phyloP scores from a whole-genome alignment of 768 basidiomycete species.

The Cubamyces sp. region DNA sequence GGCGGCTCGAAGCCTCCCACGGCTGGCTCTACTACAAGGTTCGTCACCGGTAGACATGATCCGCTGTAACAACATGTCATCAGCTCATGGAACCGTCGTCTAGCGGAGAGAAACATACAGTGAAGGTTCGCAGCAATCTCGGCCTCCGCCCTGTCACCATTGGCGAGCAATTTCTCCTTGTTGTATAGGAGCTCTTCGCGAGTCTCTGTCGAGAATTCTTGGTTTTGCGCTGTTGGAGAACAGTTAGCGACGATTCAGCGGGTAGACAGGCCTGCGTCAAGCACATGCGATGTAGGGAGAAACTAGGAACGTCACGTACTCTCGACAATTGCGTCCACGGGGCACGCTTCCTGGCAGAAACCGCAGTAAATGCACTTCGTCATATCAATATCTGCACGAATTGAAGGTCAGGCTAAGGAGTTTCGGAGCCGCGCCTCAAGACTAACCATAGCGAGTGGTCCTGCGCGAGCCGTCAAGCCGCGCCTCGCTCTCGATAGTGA shows the following conservation, averaged over 20 bases:
- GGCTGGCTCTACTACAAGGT: slow-evolving; percentile 4
- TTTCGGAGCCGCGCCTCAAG: slow-evolving; percentile 6
- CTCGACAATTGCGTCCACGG: slow-evolving; percentile 99
- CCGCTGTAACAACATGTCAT: slow-evolving; percentile 52
- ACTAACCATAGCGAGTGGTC: slow-evolving; percentile 93
- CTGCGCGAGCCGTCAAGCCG: slow-evolving; percentile 93
- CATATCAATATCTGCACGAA: slow-evolving; percentile 90
- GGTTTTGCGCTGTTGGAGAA: slow-evolving; percentile 78
- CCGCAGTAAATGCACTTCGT: slow-evolving; percentile 99
- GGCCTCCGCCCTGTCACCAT: slow-evolving; percentile 95
- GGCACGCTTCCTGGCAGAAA: slow-evolving; percentile 99
- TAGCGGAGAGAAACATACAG: slow-evolving; percentile 43
- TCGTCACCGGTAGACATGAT: slow-evolving; percentile 82
- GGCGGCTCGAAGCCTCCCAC: slow-evolving; percentile 25
- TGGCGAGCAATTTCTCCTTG: slow-evolving; percentile 97
- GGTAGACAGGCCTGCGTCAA: not conserved
- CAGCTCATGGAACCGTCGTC: slow-evolving; percentile 15
- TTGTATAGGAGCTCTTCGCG: slow-evolving; percentile 98
- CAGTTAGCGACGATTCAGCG: not conserved
- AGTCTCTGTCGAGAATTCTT: slow-evolving; percentile 96
- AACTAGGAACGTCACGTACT: slow-evolving; percentile 54
- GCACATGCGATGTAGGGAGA: slow-evolving; percentile 8
- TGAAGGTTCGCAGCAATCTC: slow-evolving; percentile 96
- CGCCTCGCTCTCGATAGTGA: slow-evolving; percentile 98
- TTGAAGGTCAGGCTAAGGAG: no score